A percentile compares a stretch with the other conserved stretches of the same genome.
These are phyloP conservation scores for Hanseniaspora occidentalis DNA, from an alignment of 805 yeast genomes.

Conservation along the genomic window DNA sequence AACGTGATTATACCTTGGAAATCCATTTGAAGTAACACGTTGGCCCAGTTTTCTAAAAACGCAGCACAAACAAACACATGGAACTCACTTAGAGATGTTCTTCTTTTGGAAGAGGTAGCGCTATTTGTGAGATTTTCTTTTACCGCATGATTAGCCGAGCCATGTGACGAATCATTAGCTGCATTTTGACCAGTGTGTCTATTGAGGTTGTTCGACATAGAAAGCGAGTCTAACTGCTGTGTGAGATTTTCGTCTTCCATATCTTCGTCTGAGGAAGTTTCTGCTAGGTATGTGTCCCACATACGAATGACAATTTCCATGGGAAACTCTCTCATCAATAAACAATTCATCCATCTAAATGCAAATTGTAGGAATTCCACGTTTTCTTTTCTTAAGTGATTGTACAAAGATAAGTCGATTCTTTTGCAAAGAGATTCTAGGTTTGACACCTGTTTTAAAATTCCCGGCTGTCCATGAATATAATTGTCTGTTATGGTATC, in stretches of 20 bases:
- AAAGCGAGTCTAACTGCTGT: too few species aligned
- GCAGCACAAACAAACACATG: conserved; percentile 98
- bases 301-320: conserved; percentile 71
- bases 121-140: too few species aligned
- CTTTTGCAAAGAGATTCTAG: conserved; percentile 64
- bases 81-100: conserved; percentile 52
- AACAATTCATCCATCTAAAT: conserved; percentile 97
- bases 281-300: conserved; percentile 94
- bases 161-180: background rate
- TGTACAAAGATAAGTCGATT: conserved; percentile 61
- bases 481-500: conserved; percentile 96
- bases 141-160: too few species aligned
- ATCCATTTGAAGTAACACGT: conserved; percentile 67
- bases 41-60: conserved; percentile 78
- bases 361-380: conserved; percentile 94
- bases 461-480: conserved; percentile 97
- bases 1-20: conserved; percentile 91
- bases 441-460: conserved; percentile 77
- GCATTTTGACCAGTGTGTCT: too few species aligned
- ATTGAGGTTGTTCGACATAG: too few species aligned
- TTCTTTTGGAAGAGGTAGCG: conserved; percentile 21
- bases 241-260: background rate
- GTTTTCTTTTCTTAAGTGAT: conserved; percentile 67
- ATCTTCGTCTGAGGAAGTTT: conserved; percentile 33
- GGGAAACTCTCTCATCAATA: conserved; percentile 85